A percentile compares a stretch with the other conserved stretches of the same genome.
Conservation (phyloP, 768 basidiomycete species). For the Tylopilus subfusipes region DNA sequence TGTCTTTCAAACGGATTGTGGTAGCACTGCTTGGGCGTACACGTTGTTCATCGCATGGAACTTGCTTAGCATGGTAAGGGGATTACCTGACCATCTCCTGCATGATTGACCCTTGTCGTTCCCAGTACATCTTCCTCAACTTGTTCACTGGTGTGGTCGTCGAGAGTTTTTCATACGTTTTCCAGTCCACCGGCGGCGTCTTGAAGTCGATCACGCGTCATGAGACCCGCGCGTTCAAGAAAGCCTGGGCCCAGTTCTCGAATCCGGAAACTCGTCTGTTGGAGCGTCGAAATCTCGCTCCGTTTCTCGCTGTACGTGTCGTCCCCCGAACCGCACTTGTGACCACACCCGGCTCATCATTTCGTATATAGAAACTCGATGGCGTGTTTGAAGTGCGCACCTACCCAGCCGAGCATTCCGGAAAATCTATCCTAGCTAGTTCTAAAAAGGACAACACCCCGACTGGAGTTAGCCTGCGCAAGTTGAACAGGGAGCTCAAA, state of each 20-base stretch:
- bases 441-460: no score
- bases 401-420: constrained; percentile 67
- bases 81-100: constrained; percentile 17
- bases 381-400: constrained; percentile 88
- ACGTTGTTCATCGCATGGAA: constrained; percentile 95
- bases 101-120: background rate
- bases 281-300: constrained; percentile 61
- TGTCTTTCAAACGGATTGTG: constrained; percentile 76
- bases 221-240: constrained; percentile 93
- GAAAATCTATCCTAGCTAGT: constrained; percentile 58
- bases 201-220: constrained; percentile 74
- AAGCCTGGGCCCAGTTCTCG: constrained; percentile 85
- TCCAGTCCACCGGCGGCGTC: constrained; percentile 79
- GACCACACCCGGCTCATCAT: background rate
- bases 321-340: background rate
- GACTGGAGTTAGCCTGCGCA: constrained; percentile 63
- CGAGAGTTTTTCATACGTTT: constrained; percentile 93
- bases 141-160: constrained; percentile 97
- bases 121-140: constrained; percentile 91
- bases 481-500: constrained; percentile 55
- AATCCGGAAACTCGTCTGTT: constrained; percentile 76
- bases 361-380: constrained; percentile 57
- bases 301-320: constrained; percentile 75
- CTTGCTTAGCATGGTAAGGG: constrained; percentile 79
- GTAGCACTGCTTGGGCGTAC: constrained; percentile 82